Percentiles rank a stretch among this genome's conserved stretches.
These are phyloP conservation scores for Rubus idaeus DNA, from an alignment of 306 rosid species.

Conservation along the genomic window DNA sequence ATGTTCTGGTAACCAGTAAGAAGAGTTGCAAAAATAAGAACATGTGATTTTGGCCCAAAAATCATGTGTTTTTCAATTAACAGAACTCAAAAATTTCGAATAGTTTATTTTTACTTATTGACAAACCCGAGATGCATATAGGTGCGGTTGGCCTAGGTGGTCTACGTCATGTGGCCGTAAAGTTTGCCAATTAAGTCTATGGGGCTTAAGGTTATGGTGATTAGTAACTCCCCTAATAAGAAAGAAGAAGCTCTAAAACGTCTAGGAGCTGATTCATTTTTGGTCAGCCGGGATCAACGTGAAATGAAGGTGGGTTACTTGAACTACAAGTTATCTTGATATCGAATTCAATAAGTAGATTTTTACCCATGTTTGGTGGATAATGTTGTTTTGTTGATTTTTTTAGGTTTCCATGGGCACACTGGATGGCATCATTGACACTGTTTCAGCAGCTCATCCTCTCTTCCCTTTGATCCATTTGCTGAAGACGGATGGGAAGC, in stretches of 20 bases:
- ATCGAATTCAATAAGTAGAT: too few relatives aligned
- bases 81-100: too few relatives aligned
- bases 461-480: constrained; percentile 27
- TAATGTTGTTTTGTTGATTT: background rate
- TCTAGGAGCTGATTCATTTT: constrained; percentile 2
- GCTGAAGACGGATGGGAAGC: constrained; percentile 30
- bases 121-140: background rate
- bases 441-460: background rate
- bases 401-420: constrained; percentile 30
- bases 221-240: background rate
- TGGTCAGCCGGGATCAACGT: constrained; percentile 12
- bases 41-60: too few relatives aligned
- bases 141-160: background rate
- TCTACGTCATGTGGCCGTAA: background rate
- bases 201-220: background rate
- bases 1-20: too few relatives aligned
- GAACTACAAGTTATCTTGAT: too few relatives aligned
- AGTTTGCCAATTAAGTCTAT: constrained; percentile 11
- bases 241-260: background rate
- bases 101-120: too few relatives aligned
- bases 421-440: constrained; percentile 41
- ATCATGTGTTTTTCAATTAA: too few relatives aligned
- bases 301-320: constrained; percentile 12
- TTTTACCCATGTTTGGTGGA: too few relatives aligned
- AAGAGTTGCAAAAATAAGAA: too few relatives aligned